Evolutionary conservation across 2,329 filamentous ascomycete genomes (phyloP), one percentile per base, ranked within the genome.

Genomic region (Hypoxylon sp.): DNA sequence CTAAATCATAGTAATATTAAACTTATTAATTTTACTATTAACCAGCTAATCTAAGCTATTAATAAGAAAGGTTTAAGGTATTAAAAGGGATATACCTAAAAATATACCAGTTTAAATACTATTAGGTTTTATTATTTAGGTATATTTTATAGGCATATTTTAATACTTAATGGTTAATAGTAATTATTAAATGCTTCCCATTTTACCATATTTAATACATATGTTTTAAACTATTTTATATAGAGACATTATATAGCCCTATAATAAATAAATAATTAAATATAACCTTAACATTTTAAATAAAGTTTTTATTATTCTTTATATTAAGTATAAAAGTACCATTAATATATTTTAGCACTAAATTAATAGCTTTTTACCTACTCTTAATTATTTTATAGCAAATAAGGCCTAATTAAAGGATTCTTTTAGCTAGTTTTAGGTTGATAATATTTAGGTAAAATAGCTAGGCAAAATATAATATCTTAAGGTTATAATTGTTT

Each of bases 121-220:
- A 3, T 45, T 45, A 3, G 24, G 24, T 45, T 11, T 20, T 45
- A 22, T 24, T 24, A 45, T 45, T 45, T 9, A 24, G 22, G 24
- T 45, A 45, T 45, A 45, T 4, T 45, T 45, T 45, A 45, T 45
- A 45, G 24, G 11, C 24, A 45, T 45, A 45, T 40, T 40, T 40
- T 24, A 2, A 45, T 45, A 24, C n/a, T 22, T 45, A 22, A 11
- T 45, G 24, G 24, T 24, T 45, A 22, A 45, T 45, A n/a, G n/a
- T n/a, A n/a, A 45, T 4, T 22, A 45, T 45, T 3, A 24, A 4
- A 45, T 45, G n/a, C 11, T 45, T 4, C 7, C 11, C 11, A 22
- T 45, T 45, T 45, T 45, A 45, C 1, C 2, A 12, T 22, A 24
- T 45, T 4, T 4, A 45, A 45, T 12, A 3, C n/a, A n/a, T 45